Evolutionary conservation across 805 yeast species (phyloP).

Genomic region (Starmerella riodocensis): DNA sequence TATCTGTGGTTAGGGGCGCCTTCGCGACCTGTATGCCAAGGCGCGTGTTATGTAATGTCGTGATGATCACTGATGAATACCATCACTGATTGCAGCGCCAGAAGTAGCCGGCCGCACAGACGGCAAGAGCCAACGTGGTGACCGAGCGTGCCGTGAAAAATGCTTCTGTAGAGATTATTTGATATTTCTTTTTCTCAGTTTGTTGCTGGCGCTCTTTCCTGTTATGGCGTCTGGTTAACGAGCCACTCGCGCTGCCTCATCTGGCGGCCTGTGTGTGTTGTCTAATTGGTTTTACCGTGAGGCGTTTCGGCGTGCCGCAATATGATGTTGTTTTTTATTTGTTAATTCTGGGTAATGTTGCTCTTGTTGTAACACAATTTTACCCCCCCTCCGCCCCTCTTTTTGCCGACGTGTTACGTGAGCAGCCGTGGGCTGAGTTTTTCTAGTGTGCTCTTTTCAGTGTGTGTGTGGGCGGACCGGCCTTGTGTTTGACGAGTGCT

Average conservation of each 20-base stretch:
- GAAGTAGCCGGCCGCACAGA: not conserved
- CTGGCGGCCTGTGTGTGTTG: no score
- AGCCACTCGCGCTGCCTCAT: no score
- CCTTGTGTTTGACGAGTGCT: not conserved
- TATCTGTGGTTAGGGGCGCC: conserved; percentile 1
- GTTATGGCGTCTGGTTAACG: no score
- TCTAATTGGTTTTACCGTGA: not conserved
- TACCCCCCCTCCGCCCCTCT: not conserved
- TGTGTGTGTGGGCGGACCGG: not conserved
- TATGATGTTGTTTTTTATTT: not conserved
- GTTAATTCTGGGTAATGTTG: not conserved
- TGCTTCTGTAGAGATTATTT: not conserved
- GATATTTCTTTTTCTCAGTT: not conserved
- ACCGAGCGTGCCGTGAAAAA: not conserved
- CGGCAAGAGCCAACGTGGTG: not conserved
- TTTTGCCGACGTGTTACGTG: not conserved
- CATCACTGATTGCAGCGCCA: conserved; percentile 14
- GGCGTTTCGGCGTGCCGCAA: not conserved
- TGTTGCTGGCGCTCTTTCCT: not conserved
- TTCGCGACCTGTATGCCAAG: not conserved
- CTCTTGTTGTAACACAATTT: not conserved
- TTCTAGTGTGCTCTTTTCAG: no score
- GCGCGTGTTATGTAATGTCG: conserved; percentile 10
- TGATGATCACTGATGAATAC: conserved; percentile 14
- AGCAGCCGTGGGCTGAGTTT: no score